Conservation (phyloP, 257 asterid species). For the Datura wrightii region DNA sequence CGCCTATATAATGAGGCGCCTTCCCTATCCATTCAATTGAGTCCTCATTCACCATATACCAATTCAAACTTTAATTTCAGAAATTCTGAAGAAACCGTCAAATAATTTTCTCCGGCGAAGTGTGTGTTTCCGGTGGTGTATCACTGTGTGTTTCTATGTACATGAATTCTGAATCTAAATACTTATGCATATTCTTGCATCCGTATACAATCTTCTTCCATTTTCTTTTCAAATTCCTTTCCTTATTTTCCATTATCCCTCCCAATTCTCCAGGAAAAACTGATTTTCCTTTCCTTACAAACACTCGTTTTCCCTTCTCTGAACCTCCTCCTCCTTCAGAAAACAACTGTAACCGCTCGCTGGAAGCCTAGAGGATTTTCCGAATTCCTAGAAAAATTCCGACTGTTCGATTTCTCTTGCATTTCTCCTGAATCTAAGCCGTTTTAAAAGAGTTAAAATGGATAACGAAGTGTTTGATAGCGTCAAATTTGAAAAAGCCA, state of each 20-base stretch:
- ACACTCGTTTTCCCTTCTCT: background rate
- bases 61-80: background rate
- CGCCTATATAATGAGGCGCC: constrained; percentile 28
- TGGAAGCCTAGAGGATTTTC: constrained; percentile 26
- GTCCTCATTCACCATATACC: constrained; percentile 5
- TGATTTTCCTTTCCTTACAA: background rate
- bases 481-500: constrained; percentile 46
- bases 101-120: background rate
- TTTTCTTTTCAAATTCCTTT: constrained; percentile 28
- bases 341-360: constrained; percentile 1
- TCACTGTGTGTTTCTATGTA: constrained; percentile 41
- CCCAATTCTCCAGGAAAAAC: background rate
- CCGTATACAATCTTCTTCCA: background rate
- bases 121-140: constrained; percentile 36
- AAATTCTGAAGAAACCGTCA: constrained; percentile 21
- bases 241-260: constrained; percentile 31
- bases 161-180: constrained; percentile 39
- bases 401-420: background rate
- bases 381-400: background rate
- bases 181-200: constrained; percentile 45
- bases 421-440: background rate
- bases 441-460: constrained; percentile 33
- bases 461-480: constrained; percentile 38
- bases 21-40: background rate
- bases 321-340: constrained; percentile 9